Conservation (phyloP, 176 grass and related monocot species). For the Paspalum notatum region DNA sequence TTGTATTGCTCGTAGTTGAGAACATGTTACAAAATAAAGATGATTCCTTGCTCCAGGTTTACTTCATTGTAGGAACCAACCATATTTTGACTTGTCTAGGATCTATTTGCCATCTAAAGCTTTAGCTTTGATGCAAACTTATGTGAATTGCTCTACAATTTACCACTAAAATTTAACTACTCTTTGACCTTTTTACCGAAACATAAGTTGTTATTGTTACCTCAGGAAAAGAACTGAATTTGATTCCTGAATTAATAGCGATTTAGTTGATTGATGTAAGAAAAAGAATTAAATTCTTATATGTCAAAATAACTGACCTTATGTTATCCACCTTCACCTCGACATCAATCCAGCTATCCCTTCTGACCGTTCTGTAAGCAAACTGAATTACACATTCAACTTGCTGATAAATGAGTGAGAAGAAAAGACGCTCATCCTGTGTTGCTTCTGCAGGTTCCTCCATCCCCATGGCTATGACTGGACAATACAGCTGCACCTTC, state of each 20-base stretch:
- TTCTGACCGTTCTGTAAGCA: slow-evolving; percentile 62
- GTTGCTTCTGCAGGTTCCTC: slow-evolving; percentile 58
- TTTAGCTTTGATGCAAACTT: slow-evolving; percentile 1
- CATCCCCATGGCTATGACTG: slow-evolving; percentile 76
- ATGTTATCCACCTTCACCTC: slow-evolving; percentile 86
- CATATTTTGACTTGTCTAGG: neutral
- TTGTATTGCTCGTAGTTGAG: neutral
- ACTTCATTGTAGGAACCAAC: neutral
- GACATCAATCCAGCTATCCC: slow-evolving; percentile 77
- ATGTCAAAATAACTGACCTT: slow-evolving; percentile 64
- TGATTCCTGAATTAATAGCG: neutral
- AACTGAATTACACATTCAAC: slow-evolving; percentile 91
- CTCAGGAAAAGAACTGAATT: neutral
- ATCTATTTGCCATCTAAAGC: slow-evolving; percentile 20
- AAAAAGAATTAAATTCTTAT: slow-evolving; percentile 23
- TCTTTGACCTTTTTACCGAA: neutral
- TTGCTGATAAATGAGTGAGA: slow-evolving; percentile 87
- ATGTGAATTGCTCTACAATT: neutral
- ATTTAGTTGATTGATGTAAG: slow-evolving; percentile 16
- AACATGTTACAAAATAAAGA: slow-evolving; percentile 2
- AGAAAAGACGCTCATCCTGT: slow-evolving; percentile 77
- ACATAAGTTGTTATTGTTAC: slow-evolving; percentile 7
- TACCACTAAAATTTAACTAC: neutral
- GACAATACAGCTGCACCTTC: slow-evolving; percentile 94
- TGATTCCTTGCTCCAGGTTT: slow-evolving; percentile 14